Base-by-base conservation (phyloP, 108 stramenopile genomes). In the Nannochloropsis gaditana region DNA sequence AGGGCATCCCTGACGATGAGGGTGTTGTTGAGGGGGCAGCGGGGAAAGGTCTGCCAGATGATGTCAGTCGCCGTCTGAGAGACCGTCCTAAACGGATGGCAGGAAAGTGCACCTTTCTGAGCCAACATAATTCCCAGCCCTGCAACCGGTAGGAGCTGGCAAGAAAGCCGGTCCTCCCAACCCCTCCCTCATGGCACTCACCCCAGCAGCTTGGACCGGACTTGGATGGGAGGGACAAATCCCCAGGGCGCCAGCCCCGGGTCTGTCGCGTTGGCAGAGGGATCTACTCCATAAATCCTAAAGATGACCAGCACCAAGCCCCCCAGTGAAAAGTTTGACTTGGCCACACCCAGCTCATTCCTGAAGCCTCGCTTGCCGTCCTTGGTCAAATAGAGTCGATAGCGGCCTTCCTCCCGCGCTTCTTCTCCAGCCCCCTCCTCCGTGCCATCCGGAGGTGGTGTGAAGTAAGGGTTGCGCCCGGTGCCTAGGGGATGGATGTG, bases 271-370 rank as follows among this genome's bases (percentile, higher is more conserved):
- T 73, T 73, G 4, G 59, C 59, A n/a, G 15, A n/a, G 59, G 59
- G n/a, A 73, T 73, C 59, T n/a, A 73, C 59, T 15, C 59, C 59
- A 8, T 73, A 73, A 0, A 73, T 15, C 19, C 59, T 15, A 15
- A 73, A 73, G 59, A 73, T n/a, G 3, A 73, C 59, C 3, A 73
- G 4, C 19, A 73, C 59, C n/a, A 73, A n/a, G 59, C 59, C n/a
- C 3, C 59, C 59, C 59, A 73, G 59, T n/a, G 59, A 15, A 73
- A 73, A 73, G 59, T 73, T 73, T 15, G 59, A 73, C 8, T 73
- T 73, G 59, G 59, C 59, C 59, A 73, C n/a, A n/a, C 19, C 59
- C 59, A 73, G 59, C 59, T 73, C 59, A n/a, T 73, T 73, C 59
- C 19, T 15, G 6, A 73, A 73, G n/a, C 59, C 59, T n/a, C 59